Base-by-base conservation (phyloP, 2,329 filamentous ascomycete genomes). In the Colletotrichum australisinense region DNA sequence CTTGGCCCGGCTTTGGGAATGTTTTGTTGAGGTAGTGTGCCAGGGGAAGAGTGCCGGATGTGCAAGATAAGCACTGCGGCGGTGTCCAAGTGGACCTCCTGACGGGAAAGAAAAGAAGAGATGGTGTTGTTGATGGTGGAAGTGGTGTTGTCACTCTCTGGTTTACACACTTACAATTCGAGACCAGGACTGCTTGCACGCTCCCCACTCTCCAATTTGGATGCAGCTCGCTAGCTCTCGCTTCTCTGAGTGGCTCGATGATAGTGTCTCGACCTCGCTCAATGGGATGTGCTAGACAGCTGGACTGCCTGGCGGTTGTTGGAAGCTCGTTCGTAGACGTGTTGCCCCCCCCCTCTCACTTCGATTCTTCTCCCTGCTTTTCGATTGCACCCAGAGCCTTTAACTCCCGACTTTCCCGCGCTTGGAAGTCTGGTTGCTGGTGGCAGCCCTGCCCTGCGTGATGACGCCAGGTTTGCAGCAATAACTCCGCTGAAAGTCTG, bases 1-100 rank as follows among this genome's bases (percentile, higher is more conserved):
- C 70, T 67, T 65, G 59, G 22, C 35, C 62, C 62, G 32, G 71
- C 32, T 49, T 7, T n/a, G 32, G 35, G 28, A 42, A 11, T 32
- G 22, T 71, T 66, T 71, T 71, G 71, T 71, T 73, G 67, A 71
- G 71, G 67, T 28, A 35, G 64, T 49, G 53, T 64, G 63, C 56
- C 14, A 28, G 12, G 28, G 28, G 32, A 42, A 70, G 26, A 24
- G 56, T 49, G 38, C 35, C 55, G 71, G 60, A 62, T 71, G 67
- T 46, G 49, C 46, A 24, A 73, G 71, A 73, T 66, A 62, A 73
- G 60, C 60, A 63, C 52, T 38, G 49, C 64, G 53, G 65, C 62
- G 56, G 46, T 72, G 58, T 38, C 53, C 59, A 66, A 64, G 71
- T 73, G 71, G 67, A 66, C 46, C 69, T 52, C 30, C 11, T 19